These are phyloP conservation scores for Salicornia ramosissima DNA, from an alignment of 148 eudicot species.

Conservation along the genomic window DNA sequence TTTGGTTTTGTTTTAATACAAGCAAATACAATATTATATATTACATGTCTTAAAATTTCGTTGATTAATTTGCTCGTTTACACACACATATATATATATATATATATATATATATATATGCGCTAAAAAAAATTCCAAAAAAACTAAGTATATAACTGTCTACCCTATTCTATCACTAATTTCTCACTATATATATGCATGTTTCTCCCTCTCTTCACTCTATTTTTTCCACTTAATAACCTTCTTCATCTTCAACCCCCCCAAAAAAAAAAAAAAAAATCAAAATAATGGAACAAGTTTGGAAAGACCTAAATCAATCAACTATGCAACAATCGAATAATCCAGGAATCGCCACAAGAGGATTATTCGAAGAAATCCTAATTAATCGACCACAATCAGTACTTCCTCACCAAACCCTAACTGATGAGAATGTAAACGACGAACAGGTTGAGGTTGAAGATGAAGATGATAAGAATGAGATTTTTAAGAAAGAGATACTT, in stretches of 20 bases:
- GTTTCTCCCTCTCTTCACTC: too few relatives aligned
- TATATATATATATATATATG: too few relatives aligned
- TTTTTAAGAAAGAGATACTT: constrained; percentile 4
- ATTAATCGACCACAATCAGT: neutral
- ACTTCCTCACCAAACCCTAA: neutral
- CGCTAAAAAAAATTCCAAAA: too few relatives aligned
- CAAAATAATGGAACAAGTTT: constrained; percentile 25
- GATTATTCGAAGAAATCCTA: neutral
- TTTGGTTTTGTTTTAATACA: too few relatives aligned
- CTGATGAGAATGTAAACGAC: neutral
- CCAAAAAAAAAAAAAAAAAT: neutral
- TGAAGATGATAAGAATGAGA: neutral
- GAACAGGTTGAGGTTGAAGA: neutral
- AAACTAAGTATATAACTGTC: too few relatives aligned
- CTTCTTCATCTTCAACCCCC: neutral
- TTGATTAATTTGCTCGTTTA: too few relatives aligned
- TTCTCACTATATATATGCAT: too few relatives aligned
- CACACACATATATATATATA: too few relatives aligned
- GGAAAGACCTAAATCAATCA: constrained; percentile 24
- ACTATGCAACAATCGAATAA: neutral
- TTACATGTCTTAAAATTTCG: too few relatives aligned
- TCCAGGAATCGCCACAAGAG: neutral
- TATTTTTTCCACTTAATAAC: too few relatives aligned
- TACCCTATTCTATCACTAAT: too few relatives aligned
- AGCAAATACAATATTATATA: too few relatives aligned